Conservation (phyloP, 805 yeast genomes). For the Pichia pseudocactophila region DNA sequence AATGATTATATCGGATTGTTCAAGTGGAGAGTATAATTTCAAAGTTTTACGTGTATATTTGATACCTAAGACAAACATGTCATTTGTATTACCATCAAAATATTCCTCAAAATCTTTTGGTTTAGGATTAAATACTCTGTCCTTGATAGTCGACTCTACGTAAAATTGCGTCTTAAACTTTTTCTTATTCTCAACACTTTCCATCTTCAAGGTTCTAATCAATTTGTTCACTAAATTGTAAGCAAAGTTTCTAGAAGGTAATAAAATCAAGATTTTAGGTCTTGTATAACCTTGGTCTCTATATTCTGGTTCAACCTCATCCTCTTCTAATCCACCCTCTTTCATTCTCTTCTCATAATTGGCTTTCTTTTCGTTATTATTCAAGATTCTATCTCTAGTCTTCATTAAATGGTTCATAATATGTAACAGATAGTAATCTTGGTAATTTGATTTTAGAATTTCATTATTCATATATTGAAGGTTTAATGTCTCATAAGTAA, state of each 20-base stretch:
- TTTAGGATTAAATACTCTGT: conserved; percentile 37
- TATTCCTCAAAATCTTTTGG: conserved; percentile 76
- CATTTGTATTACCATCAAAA: conserved; percentile 86
- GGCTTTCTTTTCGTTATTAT: conserved; percentile 57
- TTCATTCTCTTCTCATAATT: conserved; percentile 28
- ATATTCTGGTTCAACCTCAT: conserved; percentile 43
- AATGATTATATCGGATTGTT: conserved; percentile 74
- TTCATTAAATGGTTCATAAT: conserved; percentile 74
- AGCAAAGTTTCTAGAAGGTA: conserved; percentile 80
- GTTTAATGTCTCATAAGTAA: conserved; percentile 63
- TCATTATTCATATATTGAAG: conserved; percentile 43
- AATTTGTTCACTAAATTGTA: conserved; percentile 57
- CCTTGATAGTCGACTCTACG: conserved; percentile 30
- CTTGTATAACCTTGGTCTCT: conserved; percentile 95
- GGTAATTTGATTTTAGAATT: conserved; percentile 32
- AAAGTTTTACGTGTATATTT: conserved; percentile 84
- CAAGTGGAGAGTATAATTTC: conserved; percentile 76
- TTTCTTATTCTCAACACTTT: conserved; percentile 71
- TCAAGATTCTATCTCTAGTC: conserved; percentile 77
- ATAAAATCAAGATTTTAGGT: conserved; percentile 73
- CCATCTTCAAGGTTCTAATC: conserved; percentile 53
- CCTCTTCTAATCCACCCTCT: conserved; percentile 26
- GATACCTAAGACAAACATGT: conserved; percentile 83
- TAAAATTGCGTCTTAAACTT: conserved; percentile 67
- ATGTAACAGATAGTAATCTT: conserved; percentile 61